A percentile compares a stretch with the other conserved stretches of the same genome.
These are phyloP conservation scores for Cercospora nicotianae DNA, from an alignment of 2,329 filamentous ascomycete genomes.

Conservation along the genomic window DNA sequence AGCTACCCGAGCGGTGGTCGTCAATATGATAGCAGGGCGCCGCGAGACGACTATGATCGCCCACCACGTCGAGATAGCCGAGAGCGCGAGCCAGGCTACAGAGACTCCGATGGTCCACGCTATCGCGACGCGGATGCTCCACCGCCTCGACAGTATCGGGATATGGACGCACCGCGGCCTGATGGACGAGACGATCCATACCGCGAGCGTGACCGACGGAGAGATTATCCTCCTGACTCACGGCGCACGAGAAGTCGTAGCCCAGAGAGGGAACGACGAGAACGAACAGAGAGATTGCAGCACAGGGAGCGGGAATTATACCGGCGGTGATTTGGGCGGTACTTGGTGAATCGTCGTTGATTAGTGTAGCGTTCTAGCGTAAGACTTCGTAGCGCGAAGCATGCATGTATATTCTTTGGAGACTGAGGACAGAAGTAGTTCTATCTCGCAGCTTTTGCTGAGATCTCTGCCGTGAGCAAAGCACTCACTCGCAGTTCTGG, in stretches of 20 bases:
- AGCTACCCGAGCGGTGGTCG: conserved; percentile 38
- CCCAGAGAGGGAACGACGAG: conserved; percentile 33
- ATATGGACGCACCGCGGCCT: conserved; percentile 22
- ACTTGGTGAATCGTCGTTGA: not conserved
- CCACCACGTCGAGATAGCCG: conserved; percentile 26
- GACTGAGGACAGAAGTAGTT: not conserved
- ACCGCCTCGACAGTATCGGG: conserved; percentile 26
- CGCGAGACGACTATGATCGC: conserved; percentile 27
- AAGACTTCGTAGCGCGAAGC: conserved; percentile 8
- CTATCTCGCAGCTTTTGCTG: too few relatives aligned
- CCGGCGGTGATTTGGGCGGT: not conserved
- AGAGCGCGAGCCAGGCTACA: conserved; percentile 20
- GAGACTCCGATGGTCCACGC: conserved; percentile 19
- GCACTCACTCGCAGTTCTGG: too few relatives aligned
- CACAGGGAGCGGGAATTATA: conserved; percentile 42
- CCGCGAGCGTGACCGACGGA: conserved; percentile 30
- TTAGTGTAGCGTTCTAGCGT: conserved; percentile 5
- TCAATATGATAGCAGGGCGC: conserved; percentile 23
- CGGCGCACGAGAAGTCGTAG: conserved; percentile 37
- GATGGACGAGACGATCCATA: conserved; percentile 24
- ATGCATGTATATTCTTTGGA: not conserved
- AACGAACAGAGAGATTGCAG: conserved; percentile 33
- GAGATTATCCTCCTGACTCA: conserved; percentile 28
- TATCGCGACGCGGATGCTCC: conserved; percentile 32
- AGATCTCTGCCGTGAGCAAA: not conserved